phyloP scores from a whole-genome alignment of 805 yeast genomes.

The Candida lessepsii region DNA sequence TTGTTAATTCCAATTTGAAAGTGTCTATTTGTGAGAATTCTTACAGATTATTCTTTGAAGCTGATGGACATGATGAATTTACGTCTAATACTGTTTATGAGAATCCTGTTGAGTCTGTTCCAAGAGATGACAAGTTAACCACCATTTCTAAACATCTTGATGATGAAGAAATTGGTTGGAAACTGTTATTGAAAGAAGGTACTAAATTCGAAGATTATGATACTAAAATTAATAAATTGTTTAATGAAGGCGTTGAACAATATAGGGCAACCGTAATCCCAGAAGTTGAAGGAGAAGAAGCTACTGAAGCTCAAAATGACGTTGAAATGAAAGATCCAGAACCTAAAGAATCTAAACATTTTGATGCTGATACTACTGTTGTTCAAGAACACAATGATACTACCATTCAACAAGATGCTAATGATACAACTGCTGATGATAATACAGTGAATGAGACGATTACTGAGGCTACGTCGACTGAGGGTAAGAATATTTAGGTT shows the following conservation, averaged over 20 bases:
- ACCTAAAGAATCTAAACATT: neutral
- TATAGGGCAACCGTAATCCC: slow-evolving; percentile 17
- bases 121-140: slow-evolving; percentile 28
- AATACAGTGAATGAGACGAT: slow-evolving; percentile 26
- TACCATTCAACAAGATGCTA: slow-evolving; percentile 45
- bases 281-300: slow-evolving; percentile 11
- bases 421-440: slow-evolving; percentile 49
- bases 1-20: slow-evolving; percentile 64
- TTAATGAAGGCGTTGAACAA: slow-evolving; percentile 41
- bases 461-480: slow-evolving; percentile 4
- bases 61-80: slow-evolving; percentile 75
- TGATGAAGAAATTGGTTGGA: slow-evolving; percentile 57
- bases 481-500: too few species aligned
- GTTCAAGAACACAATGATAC: slow-evolving; percentile 49
- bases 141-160: slow-evolving; percentile 42
- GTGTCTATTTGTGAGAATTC: slow-evolving; percentile 78
- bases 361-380: slow-evolving; percentile 49
- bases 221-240: slow-evolving; percentile 32
- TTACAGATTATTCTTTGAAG: slow-evolving; percentile 78
- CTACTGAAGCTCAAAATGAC: slow-evolving; percentile 13
- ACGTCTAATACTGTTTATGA: slow-evolving; percentile 56
- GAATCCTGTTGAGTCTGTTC: slow-evolving; percentile 28
- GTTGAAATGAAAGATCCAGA: slow-evolving; percentile 14
- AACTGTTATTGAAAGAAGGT: slow-evolving; percentile 40
- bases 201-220: slow-evolving; percentile 20